Percentiles rank a stretch among this genome's conserved stretches.
Evolutionary conservation across 169 alveolate genomes (phyloP).

Genomic region (Cryptosporidium sp.): DNA sequence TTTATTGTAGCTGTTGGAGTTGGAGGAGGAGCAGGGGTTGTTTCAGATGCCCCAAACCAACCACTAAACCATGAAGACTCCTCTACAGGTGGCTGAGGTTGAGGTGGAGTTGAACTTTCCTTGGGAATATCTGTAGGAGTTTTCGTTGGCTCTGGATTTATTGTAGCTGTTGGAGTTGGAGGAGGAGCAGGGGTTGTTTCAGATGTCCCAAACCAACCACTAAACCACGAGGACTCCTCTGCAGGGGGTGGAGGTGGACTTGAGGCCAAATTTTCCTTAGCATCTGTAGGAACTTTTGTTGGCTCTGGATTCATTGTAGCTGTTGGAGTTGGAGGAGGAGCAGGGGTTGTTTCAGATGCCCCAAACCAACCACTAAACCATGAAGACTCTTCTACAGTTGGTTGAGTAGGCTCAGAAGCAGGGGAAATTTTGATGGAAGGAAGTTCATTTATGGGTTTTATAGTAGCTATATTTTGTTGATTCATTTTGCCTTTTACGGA

Average conservation of each 20-base stretch:
- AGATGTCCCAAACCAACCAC: slow-evolving; percentile 53
- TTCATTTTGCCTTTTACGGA: slow-evolving; percentile 18
- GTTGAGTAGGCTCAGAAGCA: background rate
- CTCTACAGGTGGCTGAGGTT: slow-evolving; percentile 25
- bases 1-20: slow-evolving; percentile 13
- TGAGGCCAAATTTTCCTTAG: background rate
- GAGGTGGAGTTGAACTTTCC: background rate
- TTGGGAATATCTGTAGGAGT: background rate
- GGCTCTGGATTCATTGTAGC: slow-evolving; percentile 2
- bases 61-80: slow-evolving; percentile 54
- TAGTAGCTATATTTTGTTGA: background rate
- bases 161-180: slow-evolving; percentile 13
- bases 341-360: slow-evolving; percentile 6
- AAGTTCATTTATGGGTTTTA: background rate
- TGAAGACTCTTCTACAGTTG: slow-evolving; percentile 8
- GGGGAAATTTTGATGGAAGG: slow-evolving; percentile 33
- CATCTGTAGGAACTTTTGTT: background rate
- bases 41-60: slow-evolving; percentile 31
- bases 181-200: slow-evolving; percentile 72
- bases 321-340: slow-evolving; percentile 50
- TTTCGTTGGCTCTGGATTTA: slow-evolving; percentile 1
- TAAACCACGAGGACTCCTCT: slow-evolving; percentile 63
- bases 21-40: slow-evolving; percentile 66
- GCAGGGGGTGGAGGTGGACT: slow-evolving; percentile 32
- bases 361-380: slow-evolving; percentile 74